These are phyloP conservation scores for Hyphopichia wangnamkhiaoensis DNA, from an alignment of 1,139 yeast species.

Conservation along the genomic window DNA sequence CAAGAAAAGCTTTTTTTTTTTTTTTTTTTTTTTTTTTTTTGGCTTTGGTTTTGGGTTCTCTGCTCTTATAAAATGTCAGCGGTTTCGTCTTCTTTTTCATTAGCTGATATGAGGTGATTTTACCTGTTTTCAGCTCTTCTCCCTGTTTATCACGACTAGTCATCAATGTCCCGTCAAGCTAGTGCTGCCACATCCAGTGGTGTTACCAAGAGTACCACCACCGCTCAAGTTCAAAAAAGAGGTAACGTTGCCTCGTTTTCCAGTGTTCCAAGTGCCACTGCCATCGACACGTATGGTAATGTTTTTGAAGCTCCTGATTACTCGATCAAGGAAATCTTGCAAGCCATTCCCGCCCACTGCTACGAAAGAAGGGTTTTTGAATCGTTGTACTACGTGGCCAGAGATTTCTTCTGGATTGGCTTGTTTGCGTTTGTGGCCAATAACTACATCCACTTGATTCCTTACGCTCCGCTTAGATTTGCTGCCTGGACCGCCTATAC, in stretches of 20 bases:
- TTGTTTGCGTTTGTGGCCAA: conserved; percentile 48
- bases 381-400: conserved; percentile 56
- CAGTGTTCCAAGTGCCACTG: conserved; percentile 29
- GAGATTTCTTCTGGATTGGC: conserved; percentile 52
- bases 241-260: conserved; percentile 41
- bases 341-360: conserved; percentile 63
- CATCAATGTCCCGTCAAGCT: not conserved
- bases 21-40: too few relatives aligned
- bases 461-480: conserved; percentile 46
- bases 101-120: not conserved
- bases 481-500: conserved; percentile 58
- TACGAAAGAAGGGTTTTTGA: conserved; percentile 53
- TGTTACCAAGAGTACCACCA: conserved; percentile 8
- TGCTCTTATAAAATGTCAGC: not conserved
- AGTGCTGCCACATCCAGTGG: not conserved
- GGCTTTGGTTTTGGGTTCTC: too few relatives aligned
- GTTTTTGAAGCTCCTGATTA: conserved; percentile 63
- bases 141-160: not conserved
- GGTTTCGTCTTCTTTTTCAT: not conserved
- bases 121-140: not conserved
- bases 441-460: conserved; percentile 51
- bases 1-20: not conserved
- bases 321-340: conserved; percentile 60
- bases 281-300: conserved; percentile 56
- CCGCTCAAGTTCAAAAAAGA: conserved; percentile 21